phyloP scores from a whole-genome alignment of 106 monocot genomes.

The Gastrodia elata region DNA sequence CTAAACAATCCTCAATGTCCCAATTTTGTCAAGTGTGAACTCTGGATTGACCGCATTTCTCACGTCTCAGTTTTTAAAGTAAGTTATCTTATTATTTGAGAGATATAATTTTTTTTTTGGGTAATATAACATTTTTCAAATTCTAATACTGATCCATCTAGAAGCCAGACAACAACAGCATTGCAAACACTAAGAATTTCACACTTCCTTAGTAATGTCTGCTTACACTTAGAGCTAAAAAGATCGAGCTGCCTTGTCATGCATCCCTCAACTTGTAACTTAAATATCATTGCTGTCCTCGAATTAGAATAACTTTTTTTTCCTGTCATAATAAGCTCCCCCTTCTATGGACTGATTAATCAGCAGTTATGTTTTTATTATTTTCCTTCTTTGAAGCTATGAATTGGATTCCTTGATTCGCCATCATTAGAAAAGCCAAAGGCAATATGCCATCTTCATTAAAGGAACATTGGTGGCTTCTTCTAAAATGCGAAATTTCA shows the following conservation, averaged over 20 bases:
- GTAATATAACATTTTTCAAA: background rate
- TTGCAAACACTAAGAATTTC: background rate
- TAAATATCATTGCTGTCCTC: slow-evolving; percentile 2
- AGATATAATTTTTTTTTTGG: background rate
- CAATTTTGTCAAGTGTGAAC: no score
- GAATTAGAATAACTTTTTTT: background rate
- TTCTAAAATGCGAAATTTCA: slow-evolving; percentile 16
- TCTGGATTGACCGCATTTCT: no score
- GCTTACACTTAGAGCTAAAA: background rate
- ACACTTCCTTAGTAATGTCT: background rate
- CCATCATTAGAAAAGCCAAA: slow-evolving; percentile 48
- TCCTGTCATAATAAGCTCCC: background rate
- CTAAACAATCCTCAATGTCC: no score
- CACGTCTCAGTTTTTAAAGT: no score
- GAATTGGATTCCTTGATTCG: slow-evolving; percentile 47
- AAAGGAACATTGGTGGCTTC: slow-evolving; percentile 15
- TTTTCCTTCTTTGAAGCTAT: slow-evolving; percentile 16
- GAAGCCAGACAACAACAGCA: no score
- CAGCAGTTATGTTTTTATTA: slow-evolving; percentile 3
- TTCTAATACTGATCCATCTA: background rate
- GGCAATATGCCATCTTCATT: slow-evolving; percentile 27
- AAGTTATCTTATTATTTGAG: no score
- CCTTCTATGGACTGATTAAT: slow-evolving; percentile 13
- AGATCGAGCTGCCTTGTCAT: background rate
- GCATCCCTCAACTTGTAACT: slow-evolving; percentile 4